Percentiles rank a stretch among this genome's conserved stretches.
These are phyloP conservation scores for Cercospora brassicicola DNA, from an alignment of 2,329 filamentous ascomycete species.

Conservation along the genomic window DNA sequence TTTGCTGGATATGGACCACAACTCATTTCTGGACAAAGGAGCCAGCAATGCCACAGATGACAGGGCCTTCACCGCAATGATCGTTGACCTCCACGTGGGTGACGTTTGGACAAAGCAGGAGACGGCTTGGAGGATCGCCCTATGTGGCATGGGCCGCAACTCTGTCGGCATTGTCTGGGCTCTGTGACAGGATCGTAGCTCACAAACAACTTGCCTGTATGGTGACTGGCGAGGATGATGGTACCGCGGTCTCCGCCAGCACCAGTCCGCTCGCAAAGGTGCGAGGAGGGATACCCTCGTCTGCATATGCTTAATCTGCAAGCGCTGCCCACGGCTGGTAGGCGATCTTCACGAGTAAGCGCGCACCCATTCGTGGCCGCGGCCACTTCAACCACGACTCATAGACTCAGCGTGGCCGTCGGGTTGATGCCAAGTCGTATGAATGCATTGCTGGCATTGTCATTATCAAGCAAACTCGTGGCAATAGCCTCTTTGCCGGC, in stretches of 20 bases:
- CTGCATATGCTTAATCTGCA: neutral
- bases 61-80: slow-evolving; percentile 14
- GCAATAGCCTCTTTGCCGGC: neutral
- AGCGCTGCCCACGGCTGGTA: neutral
- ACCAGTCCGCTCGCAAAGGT: neutral
- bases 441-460: neutral
- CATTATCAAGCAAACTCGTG: neutral
- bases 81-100: neutral
- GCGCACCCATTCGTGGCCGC: neutral
- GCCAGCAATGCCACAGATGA: neutral
- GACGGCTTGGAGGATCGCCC: neutral
- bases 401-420: neutral
- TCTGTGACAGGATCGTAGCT: neutral
- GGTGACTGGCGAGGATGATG: neutral
- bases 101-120: neutral
- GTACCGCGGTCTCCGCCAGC: neutral
- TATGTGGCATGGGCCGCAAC: neutral
- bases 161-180: neutral
- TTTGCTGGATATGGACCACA: slow-evolving; percentile 4
- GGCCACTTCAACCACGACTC: neutral
- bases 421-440: slow-evolving; percentile 10
- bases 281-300: slow-evolving; percentile 8
- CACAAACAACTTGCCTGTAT: neutral
- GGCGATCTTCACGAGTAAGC: neutral
- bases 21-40: neutral